Evolutionary conservation across 2,329 filamentous ascomycete species (phyloP).

Genomic region (Geosmithia flava): DNA sequence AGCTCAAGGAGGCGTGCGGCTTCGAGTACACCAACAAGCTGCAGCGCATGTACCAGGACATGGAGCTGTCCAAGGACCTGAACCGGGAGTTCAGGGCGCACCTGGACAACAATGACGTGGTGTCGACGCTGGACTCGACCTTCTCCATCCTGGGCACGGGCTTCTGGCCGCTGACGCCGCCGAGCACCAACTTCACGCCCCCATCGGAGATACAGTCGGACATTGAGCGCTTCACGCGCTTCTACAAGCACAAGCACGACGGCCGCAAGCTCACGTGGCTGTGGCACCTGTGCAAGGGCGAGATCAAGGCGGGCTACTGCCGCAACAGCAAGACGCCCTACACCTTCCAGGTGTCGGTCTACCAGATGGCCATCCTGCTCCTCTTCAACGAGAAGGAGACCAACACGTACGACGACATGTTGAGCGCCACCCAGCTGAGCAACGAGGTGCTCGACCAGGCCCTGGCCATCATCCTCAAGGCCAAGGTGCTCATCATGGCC

Average conservation of each 20-base stretch:
- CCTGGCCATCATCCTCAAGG: constrained; percentile 78
- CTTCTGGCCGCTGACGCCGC: constrained; percentile 89
- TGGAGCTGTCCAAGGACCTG: constrained; percentile 96
- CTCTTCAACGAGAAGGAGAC: constrained; percentile 88
- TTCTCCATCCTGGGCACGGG: constrained; percentile 93
- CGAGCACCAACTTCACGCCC: constrained; percentile 78
- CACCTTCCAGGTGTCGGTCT: constrained; percentile 94
- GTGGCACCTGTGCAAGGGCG: constrained; percentile 97
- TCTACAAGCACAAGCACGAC: constrained; percentile 94
- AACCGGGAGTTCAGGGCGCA: constrained; percentile 83
- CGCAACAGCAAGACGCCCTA: constrained; percentile 83
- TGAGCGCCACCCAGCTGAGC: constrained; percentile 65
- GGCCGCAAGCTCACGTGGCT: constrained; percentile 95
- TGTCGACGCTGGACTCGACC: constrained; percentile 67
- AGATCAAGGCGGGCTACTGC: constrained; percentile 88
- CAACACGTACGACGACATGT: constrained; percentile 79
- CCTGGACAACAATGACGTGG: constrained; percentile 38
- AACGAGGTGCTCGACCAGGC: constrained; percentile 79
- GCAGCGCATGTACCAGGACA: constrained; percentile 99
- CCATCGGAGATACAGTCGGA: constrained; percentile 76
- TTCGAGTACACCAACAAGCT: constrained; percentile 99
- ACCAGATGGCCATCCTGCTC: constrained; percentile 92
- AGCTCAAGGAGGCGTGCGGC: constrained; percentile 94
- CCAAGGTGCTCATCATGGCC: constrained; percentile 65
- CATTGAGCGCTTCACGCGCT: constrained; percentile 78